These are phyloP conservation scores for Pichia kluyveri DNA, from an alignment of 805 yeast species.

Conservation along the genomic window DNA sequence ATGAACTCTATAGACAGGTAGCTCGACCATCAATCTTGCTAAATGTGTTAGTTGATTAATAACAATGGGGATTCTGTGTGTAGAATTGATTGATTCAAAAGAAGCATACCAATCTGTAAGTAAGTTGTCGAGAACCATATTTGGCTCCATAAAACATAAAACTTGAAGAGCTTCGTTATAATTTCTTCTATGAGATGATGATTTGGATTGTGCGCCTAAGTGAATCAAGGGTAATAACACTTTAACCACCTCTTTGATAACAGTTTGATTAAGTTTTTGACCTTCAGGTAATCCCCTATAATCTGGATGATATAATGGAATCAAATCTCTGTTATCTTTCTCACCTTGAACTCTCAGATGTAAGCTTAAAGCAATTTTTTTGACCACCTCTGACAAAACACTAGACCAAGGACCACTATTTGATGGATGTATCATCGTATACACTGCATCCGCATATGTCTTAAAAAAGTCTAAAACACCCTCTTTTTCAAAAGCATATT, in stretches of 20 bases:
- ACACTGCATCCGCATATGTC: constrained; percentile 56
- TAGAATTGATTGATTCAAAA: constrained; percentile 53
- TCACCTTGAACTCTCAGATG: constrained; percentile 52
- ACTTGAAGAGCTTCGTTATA: constrained; percentile 51
- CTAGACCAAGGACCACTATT: constrained; percentile 85
- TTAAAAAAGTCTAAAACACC: constrained; percentile 46
- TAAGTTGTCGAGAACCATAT: constrained; percentile 40
- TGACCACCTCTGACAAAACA: constrained; percentile 56
- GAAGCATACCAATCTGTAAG: constrained; percentile 73
- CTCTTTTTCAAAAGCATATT: constrained; percentile 28
- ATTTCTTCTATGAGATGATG: constrained; percentile 42
- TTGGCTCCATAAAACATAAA: constrained; percentile 57
- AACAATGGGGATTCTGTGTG: constrained; percentile 72
- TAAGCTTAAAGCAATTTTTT: constrained; percentile 47
- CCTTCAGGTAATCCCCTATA: constrained; percentile 18
- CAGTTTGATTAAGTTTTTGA: constrained; percentile 17
- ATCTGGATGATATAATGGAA: constrained; percentile 14
- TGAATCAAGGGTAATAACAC: constrained; percentile 48
- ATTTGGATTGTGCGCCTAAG: constrained; percentile 75
- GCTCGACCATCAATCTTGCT: constrained; percentile 55
- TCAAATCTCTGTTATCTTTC: constrained; percentile 25
- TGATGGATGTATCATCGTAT: constrained; percentile 86
- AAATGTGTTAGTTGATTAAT: constrained; percentile 57
- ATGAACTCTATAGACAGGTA: constrained; percentile 66
- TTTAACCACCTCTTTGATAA: constrained; percentile 17